phyloP scores from a whole-genome alignment of 805 yeast genomes.

The Hanseniaspora guilliermondii region DNA sequence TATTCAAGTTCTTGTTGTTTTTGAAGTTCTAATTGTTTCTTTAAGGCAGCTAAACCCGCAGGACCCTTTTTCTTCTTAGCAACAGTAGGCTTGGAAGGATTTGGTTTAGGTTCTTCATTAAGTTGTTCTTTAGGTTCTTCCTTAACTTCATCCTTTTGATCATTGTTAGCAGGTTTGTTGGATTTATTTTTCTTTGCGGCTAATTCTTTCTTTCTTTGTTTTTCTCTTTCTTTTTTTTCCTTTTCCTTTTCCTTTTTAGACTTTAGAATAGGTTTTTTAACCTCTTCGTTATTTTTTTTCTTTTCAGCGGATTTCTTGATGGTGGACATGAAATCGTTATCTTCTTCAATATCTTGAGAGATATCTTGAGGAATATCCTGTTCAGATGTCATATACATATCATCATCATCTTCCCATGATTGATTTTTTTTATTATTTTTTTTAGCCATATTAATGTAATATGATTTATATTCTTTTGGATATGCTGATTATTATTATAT shows the following conservation, averaged over 20 bases:
- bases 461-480: neutral
- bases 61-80: conserved; percentile 66
- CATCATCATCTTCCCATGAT: conserved; percentile 67
- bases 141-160: conserved; percentile 21
- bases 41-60: conserved; percentile 85
- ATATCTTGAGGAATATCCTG: conserved; percentile 18
- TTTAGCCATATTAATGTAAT: conserved; percentile 30
- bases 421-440: conserved; percentile 48
- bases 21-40: conserved; percentile 74
- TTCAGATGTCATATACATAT: conserved; percentile 27
- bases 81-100: conserved; percentile 26
- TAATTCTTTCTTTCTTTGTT: conserved; percentile 54
- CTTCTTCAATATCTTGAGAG: conserved; percentile 34
- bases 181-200: conserved; percentile 33
- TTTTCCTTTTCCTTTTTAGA: conserved; percentile 89
- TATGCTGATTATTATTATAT: neutral
- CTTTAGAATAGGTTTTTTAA: conserved; percentile 58
- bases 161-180: conserved; percentile 21
- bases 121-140: conserved; percentile 25
- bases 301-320: conserved; percentile 68
- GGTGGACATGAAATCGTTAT: conserved; percentile 63
- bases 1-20: conserved; percentile 82
- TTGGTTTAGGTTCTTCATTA: conserved; percentile 29
- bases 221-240: conserved; percentile 87
- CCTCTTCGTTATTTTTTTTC: conserved; percentile 62